Base-by-base conservation (phyloP, 257 asterid genomes). In the Galeopsis tetrahit region DNA sequence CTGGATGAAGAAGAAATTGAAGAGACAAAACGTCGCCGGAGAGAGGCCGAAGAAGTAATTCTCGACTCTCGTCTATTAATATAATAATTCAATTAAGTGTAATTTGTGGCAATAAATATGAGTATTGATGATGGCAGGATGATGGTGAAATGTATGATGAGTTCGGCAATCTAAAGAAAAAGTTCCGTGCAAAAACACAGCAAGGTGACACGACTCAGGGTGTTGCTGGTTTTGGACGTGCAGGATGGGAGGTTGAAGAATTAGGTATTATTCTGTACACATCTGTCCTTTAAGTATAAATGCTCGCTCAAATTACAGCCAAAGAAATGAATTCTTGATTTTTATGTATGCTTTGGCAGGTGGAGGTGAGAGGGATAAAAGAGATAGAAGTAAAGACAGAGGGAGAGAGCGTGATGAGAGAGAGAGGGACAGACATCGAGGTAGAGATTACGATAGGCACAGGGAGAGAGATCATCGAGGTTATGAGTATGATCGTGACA, bases 101-200 rank as follows among this genome's bases (percentile, higher is more conserved):
- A 3, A 66, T 15, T 13, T 14, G 34, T 64, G 58, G 53, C 28
- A 13, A 59, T 64, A 33, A 68, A 44, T 67, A 38, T 21, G 34
- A 43, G 59, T 56, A 13, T 43, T 78, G 15, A 14, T 75, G 48
- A 74, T 82, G 46, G 68, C 86, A 94, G 99, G 99, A 94, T 86
- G 99, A 94, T 75, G 99, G 98, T 76, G 99, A 94, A 88, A 88
- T 94, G 97, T 94, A 94, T 40, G 99, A 94, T 57, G 99, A 94
- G 87, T 94, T 94, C 85, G 99, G 99, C 67, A 94, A 91, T 78
- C 97, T 94, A 32, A 94, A 94, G 92, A 94, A 94, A 85, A 94
- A 90, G 80, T 94, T 94, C 72, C 99, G 98, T 17, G 93, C 89
- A 4, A 94, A 90, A 83, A 82, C 89, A 43, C 97, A 90, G 55